Percentiles rank a stretch among this genome's conserved stretches.
These are phyloP conservation scores for Fraxinus sp. DNA, from an alignment of 305 asterid species.

Conservation along the genomic window DNA sequence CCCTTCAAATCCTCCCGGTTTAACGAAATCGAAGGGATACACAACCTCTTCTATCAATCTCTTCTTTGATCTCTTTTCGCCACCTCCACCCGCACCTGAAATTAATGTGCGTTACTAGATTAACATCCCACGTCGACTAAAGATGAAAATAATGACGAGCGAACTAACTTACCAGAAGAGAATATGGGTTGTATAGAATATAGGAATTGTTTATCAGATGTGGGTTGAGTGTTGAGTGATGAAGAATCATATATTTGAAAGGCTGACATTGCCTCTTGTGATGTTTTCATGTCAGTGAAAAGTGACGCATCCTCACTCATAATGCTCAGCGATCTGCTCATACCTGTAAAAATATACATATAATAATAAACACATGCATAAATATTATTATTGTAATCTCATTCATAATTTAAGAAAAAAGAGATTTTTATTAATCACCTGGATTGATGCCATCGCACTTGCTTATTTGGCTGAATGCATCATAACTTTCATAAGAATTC, in stretches of 20 bases:
- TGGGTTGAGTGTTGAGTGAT: constrained; percentile 37
- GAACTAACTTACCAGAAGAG: constrained; percentile 39
- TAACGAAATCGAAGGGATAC: constrained; percentile 82
- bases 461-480: constrained; percentile 35
- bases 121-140: neutral
- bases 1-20: constrained; percentile 85
- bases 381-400: neutral
- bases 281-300: constrained; percentile 37
- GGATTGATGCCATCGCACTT: constrained; percentile 40
- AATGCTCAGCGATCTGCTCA: neutral
- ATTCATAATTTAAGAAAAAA: constrained; percentile 13
- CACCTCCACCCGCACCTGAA: constrained; percentile 24
- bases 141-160: neutral
- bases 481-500: constrained; percentile 39
- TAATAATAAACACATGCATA: neutral
- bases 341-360: constrained; percentile 8
- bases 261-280: constrained; percentile 38
- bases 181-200: constrained; percentile 35
- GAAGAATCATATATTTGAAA: constrained; percentile 38
- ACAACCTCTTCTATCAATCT: constrained; percentile 44
- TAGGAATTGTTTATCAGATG: constrained; percentile 43
- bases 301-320: constrained; percentile 18
- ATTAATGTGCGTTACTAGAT: neutral
- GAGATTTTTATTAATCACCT: constrained; percentile 29
- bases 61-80: constrained; percentile 37